Evolutionary conservation across 1,139 yeast species (phyloP).

Genomic region (Arxiozyma heterogenica): DNA sequence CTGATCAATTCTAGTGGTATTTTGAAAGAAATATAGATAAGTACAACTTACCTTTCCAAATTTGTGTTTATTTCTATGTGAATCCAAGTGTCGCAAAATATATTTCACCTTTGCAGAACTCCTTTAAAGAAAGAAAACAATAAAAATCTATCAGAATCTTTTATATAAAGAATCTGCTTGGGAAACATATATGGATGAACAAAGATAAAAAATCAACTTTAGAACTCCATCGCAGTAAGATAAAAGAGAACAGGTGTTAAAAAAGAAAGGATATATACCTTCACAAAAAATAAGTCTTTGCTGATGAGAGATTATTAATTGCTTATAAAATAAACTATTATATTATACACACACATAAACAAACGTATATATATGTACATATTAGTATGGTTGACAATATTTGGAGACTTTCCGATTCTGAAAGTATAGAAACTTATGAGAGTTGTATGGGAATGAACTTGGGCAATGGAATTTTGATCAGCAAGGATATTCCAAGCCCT

Average conservation of each 20-base stretch:
- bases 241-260: not conserved
- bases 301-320: not conserved
- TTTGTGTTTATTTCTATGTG: not conserved
- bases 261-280: not conserved
- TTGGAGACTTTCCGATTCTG: slow-evolving; percentile 8
- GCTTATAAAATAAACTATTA: not conserved
- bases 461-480: slow-evolving; percentile 23
- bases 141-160: not conserved
- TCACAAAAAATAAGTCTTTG: not conserved
- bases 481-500: slow-evolving; percentile 8
- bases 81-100: not conserved
- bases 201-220: too few relatives aligned
- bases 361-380: not conserved
- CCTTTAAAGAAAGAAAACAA: not conserved
- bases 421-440: slow-evolving; percentile 7
- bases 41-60: too few relatives aligned
- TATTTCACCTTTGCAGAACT: not conserved
- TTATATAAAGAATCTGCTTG: not conserved
- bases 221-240: not conserved
- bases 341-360: not conserved
- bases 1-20: not conserved
- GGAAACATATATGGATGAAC: not conserved
- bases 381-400: slow-evolving; percentile 9
- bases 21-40: too few relatives aligned
- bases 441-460: slow-evolving; percentile 17